Percentiles rank a stretch among this genome's conserved stretches.
Evolutionary conservation across 1,284 basidiomycete genomes (phyloP).

Genomic region (Irpex sp.): DNA sequence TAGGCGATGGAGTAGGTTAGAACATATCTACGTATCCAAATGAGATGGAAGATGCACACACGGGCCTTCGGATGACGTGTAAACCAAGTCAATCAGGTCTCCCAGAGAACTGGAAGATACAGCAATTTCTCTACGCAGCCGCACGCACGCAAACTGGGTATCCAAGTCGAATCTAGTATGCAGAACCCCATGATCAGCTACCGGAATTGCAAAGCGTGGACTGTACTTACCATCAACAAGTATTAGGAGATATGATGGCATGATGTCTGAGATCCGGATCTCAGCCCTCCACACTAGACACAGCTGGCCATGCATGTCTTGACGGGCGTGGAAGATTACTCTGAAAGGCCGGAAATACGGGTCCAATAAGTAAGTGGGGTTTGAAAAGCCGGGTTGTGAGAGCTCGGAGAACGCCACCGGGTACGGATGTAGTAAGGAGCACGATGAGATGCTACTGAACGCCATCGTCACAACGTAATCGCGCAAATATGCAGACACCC

Average conservation of each 20-base stretch:
- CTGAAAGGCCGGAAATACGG: not conserved
- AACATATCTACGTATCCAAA: not conserved
- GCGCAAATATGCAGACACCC: not conserved
- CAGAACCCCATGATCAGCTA: too few species aligned
- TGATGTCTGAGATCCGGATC: not conserved
- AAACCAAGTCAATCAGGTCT: not conserved
- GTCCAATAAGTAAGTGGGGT: not conserved
- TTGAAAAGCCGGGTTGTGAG: not conserved
- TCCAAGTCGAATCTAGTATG: too few species aligned
- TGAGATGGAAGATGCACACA: not conserved
- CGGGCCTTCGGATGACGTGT: not conserved
- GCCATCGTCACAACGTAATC: not conserved
- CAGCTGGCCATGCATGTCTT: not conserved
- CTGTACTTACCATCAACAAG: not conserved
- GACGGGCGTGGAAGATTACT: not conserved
- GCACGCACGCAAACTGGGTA: too few species aligned
- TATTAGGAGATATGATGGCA: not conserved
- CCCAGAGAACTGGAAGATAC: not conserved
- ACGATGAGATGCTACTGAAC: not conserved
- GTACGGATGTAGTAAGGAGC: not conserved
- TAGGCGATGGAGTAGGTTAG: too few species aligned
- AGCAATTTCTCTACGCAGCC: not conserved
- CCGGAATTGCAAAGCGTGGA: too few species aligned
- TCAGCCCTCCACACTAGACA: not conserved
- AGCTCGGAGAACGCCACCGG: not conserved